phyloP scores from a whole-genome alignment of 805 yeast genomes.

The Metschnikowia chrysomelidarum region DNA sequence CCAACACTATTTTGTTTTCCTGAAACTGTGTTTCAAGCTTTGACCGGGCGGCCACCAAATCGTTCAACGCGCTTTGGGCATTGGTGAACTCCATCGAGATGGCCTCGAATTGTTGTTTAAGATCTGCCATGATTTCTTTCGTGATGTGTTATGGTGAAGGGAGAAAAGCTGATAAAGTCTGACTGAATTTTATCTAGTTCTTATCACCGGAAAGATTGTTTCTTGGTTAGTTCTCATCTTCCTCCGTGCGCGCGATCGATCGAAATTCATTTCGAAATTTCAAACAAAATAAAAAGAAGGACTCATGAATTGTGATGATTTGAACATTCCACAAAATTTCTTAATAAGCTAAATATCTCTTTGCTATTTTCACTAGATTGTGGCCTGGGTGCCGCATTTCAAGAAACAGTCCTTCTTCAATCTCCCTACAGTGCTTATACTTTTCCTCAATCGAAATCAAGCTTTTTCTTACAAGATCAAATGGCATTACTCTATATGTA shows the following conservation, averaged over 20 bases:
- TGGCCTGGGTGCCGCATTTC: neutral
- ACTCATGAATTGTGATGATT: too few species aligned
- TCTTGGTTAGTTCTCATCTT: too few species aligned
- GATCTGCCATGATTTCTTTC: slow-evolving; percentile 23
- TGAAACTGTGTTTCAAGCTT: slow-evolving; percentile 90
- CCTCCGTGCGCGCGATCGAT: too few species aligned
- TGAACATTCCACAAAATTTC: too few species aligned
- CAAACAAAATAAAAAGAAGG: too few species aligned
- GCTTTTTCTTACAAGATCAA: too few species aligned
- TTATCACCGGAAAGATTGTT: too few species aligned
- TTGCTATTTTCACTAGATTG: neutral
- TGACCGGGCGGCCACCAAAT: slow-evolving; percentile 70
- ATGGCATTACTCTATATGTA: neutral
- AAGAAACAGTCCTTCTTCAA: neutral
- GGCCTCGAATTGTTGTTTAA: slow-evolving; percentile 39
- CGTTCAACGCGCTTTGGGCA: slow-evolving; percentile 47
- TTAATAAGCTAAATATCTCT: too few species aligned
- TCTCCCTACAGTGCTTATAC: neutral
- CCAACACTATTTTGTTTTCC: slow-evolving; percentile 86
- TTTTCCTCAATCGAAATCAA: too few species aligned
- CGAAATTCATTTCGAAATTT: too few species aligned
- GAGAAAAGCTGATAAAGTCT: too few species aligned
- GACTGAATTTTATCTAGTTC: too few species aligned
- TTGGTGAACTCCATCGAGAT: slow-evolving; percentile 45
- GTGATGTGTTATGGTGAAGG: neutral